Evolutionary conservation across 1,139 yeast genomes (phyloP), one percentile per base, ranked within the genome.

Genomic region (Sporopachydermia cereana): DNA sequence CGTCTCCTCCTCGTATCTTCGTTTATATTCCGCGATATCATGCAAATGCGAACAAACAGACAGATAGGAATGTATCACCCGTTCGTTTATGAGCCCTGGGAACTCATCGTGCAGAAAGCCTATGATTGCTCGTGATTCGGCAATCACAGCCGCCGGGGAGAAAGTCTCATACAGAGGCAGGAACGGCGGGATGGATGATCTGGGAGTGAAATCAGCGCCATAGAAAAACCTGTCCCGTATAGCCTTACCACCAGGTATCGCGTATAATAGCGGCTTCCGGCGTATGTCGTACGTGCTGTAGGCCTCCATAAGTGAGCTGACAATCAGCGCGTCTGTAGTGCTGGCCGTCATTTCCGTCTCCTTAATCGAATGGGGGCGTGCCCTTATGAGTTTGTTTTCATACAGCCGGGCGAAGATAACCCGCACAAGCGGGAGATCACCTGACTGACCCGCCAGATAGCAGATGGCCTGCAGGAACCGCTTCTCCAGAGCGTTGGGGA

Each of bases 111-210:
- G 51, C 12, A 75, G 61, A 54, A 72, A 80, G 2, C 73, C 73
- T 79, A 93, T 77, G 12, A 89, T 49, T 0, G 97, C 97, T 47
- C 77, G 71, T 0, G 93, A 77, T 61, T 89, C 97, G 0, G 83
- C 79, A 44, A 84, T 49, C 1, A 84, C 64, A 50, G 78, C 77
- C 24, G 55, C 57, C 9, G 53, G 53, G 3, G 65, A 60, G 1
- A 59, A 54, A 12, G 81, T 59, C 27, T 68, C 69, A 2, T 64
- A 56, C 1, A 71, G 49, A 0, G 96, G 96, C 42, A 88, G 63
- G 50, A 86, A 69, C 2, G 96, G 96, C 9, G 85, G 74, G 41
- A 57, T 47, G 2, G 20, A 24, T 17, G 7, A 14, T 20, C 43
- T 36, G 12, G 16, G 20, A 4, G 42, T 58, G 31, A 46, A 44